Percentiles rank a stretch among this genome's conserved stretches.
Conservation (phyloP, 805 yeast species). For the Ogataea corticis region DNA sequence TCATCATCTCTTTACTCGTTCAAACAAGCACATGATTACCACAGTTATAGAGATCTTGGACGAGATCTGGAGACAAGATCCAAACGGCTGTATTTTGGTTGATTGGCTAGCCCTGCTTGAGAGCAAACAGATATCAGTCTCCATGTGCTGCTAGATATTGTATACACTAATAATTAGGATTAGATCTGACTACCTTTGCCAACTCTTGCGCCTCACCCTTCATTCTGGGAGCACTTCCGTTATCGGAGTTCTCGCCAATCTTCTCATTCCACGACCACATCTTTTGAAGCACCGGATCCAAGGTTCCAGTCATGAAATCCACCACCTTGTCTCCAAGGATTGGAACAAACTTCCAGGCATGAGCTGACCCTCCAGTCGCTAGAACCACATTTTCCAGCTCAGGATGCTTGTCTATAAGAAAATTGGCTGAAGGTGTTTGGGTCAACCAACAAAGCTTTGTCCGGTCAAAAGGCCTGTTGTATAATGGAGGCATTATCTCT, state of each 20-base stretch:
- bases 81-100: slow-evolving; percentile 10
- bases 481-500: slow-evolving; percentile 27
- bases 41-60: slow-evolving; percentile 8
- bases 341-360: slow-evolving; percentile 32
- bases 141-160: slow-evolving; percentile 5
- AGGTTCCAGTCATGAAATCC: slow-evolving; percentile 20
- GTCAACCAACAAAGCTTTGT: slow-evolving; percentile 31
- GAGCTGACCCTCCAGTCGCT: slow-evolving; percentile 32
- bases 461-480: slow-evolving; percentile 26
- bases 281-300: slow-evolving; percentile 19
- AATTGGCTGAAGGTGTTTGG: slow-evolving; percentile 27
- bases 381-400: slow-evolving; percentile 21
- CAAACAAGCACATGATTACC: slow-evolving; percentile 7
- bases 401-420: slow-evolving; percentile 28
- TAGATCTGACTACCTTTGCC: slow-evolving; percentile 8
- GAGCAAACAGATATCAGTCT: not conserved
- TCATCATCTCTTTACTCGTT: not conserved
- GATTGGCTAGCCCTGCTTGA: slow-evolving; percentile 15
- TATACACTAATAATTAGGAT: not conserved
- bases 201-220: slow-evolving; percentile 27
- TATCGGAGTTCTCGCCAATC: slow-evolving; percentile 11
- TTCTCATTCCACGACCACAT: slow-evolving; percentile 29
- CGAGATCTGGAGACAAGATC: slow-evolving; percentile 15
- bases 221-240: slow-evolving; percentile 31
- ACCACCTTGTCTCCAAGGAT: slow-evolving; percentile 29